Evolutionary conservation across 345 rosid species (phyloP).

Genomic region (Hypericum perforatum): DNA sequence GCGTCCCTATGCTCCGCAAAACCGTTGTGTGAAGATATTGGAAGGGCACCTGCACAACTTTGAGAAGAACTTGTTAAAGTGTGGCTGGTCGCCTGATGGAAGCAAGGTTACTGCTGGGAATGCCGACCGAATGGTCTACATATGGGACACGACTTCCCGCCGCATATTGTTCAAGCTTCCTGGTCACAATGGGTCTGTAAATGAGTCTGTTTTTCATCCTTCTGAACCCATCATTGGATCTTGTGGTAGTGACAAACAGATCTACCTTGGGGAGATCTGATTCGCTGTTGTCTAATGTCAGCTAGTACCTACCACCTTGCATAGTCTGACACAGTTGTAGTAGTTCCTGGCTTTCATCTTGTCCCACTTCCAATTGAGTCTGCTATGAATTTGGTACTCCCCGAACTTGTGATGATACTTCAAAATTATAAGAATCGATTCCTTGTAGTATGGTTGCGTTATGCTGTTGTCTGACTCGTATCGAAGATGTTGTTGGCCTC

Average conservation of each 20-base stretch:
- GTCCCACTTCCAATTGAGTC: too few species aligned
- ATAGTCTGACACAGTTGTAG: too few species aligned
- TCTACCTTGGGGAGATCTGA: conserved; percentile 88
- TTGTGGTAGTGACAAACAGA: conserved; percentile 91
- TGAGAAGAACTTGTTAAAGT: conserved; percentile 83
- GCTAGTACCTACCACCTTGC: too few species aligned
- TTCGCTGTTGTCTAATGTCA: background rate
- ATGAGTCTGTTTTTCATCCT: conserved; percentile 84
- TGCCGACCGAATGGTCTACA: conserved; percentile 88
- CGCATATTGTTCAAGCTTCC: conserved; percentile 88
- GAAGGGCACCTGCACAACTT: conserved; percentile 98
- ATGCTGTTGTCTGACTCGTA: too few species aligned
- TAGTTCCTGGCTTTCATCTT: too few species aligned
- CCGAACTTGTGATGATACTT: too few species aligned
- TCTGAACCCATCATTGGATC: conserved; percentile 78
- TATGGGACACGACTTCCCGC: conserved; percentile 91
- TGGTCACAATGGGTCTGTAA: conserved; percentile 86
- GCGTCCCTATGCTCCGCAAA: conserved; percentile 96
- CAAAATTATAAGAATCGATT: too few species aligned
- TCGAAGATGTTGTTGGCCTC: too few species aligned
- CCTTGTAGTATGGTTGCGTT: too few species aligned
- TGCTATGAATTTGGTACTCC: too few species aligned
- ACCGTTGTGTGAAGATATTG: conserved; percentile 82
- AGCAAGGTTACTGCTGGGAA: conserved; percentile 95
- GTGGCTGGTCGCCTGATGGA: conserved; percentile 93